Base-by-base conservation (phyloP, 108 stramenopile genomes). In the Mediolabrus comicus region DNA sequence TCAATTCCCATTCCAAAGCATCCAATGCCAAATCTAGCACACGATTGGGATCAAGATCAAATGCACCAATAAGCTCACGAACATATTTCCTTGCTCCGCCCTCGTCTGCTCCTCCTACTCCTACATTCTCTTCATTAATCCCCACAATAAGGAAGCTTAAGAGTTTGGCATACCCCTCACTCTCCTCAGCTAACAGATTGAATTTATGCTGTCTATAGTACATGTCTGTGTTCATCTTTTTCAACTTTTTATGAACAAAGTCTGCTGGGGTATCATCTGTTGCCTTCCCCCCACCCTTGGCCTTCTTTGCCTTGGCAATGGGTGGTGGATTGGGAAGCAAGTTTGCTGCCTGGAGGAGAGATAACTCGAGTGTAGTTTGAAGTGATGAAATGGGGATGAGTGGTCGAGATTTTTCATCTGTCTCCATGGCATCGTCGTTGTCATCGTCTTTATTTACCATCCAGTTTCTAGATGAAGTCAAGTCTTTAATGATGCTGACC, bases 1-100 rank as follows among this genome's bases (percentile, higher is more conserved):
- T 57, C 30, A 86, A 65, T 49, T 72, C 72, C 27, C 62, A 66
- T 81, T 97, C 96, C 65, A 97, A 69, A 2, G 83, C 84, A 59
- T 97, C 94, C 30, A 98, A 64, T 3, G 81, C 38, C 34, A 98
- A 51, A 75, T 98, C 97, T 31, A 97, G 31, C 0, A 87, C 89
- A 31, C 97, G 86, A 83, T 97, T 97, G 33, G 98, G 98, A 83
- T 99, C 98, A 7, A 99, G 65, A 67, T 96, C 94, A 72, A 98
- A 99, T 41, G 86, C 82, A 12, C 96, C 98, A 26, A 98, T 93
- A 11, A 96, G 73, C 4, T 82, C 68, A 10, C 61, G 30, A 17
- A 76, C 59, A 22, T 67, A 24, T 39, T 28, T 35, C 26, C 17
- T 71, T 14, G 56, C 54, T n/a, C 34, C 33, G 24, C 25, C 49